These are phyloP conservation scores for Iberis pinnata DNA, from an alignment of 345 rosid species.

Conservation along the genomic window DNA sequence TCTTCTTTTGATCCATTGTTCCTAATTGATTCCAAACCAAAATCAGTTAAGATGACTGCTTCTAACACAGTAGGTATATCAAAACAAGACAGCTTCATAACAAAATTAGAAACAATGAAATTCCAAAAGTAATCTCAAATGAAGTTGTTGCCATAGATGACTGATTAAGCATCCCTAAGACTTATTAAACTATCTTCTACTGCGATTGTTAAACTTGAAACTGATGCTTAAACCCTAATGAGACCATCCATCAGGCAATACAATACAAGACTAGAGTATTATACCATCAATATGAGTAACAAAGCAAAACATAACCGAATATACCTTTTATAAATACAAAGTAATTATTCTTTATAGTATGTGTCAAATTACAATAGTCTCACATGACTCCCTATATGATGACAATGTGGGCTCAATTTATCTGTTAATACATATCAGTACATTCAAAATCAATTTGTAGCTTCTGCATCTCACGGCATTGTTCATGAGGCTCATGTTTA, in stretches of 20 bases:
- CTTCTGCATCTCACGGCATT: too few relatives aligned
- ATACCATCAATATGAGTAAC: conserved; percentile 1
- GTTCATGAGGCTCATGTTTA: conserved; percentile 83
- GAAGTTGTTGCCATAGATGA: neutral
- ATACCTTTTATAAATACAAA: conserved; percentile 64
- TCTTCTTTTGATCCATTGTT: conserved; percentile 48
- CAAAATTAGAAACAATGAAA: conserved; percentile 7
- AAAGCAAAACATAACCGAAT: neutral
- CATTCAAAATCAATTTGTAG: too few relatives aligned
- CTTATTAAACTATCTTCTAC: neutral
- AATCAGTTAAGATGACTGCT: neutral
- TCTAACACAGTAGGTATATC: conserved; percentile 2
- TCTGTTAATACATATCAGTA: too few relatives aligned
- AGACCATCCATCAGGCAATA: too few relatives aligned
- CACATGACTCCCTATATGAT: too few relatives aligned
- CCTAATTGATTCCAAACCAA: conserved; percentile 10
- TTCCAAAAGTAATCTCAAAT: conserved; percentile 1
- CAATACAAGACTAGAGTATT: neutral
- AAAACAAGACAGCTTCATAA: neutral
- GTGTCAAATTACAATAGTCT: too few relatives aligned
- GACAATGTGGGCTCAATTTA: too few relatives aligned
- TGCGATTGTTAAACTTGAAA: conserved; percentile 14
- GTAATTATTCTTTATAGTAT: conserved; percentile 20
- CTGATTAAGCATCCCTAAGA: conserved; percentile 6
- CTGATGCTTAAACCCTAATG: neutral